Conservation (phyloP, 1,284 basidiomycete species). For the Ceratobasidium sp. region DNA sequence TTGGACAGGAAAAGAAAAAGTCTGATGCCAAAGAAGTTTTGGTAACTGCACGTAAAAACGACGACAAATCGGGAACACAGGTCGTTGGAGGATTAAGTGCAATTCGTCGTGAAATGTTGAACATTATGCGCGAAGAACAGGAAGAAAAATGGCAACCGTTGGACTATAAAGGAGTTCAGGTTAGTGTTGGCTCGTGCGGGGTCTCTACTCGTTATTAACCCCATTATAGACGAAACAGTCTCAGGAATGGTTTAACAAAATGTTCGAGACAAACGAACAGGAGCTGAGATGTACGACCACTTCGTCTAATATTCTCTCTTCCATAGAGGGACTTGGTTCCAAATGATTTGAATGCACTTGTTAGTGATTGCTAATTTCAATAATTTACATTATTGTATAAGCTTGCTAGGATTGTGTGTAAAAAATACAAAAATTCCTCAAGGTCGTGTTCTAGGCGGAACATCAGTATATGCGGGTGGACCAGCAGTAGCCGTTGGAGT, state of each 20-base stretch:
- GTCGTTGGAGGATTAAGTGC: slow-evolving; percentile 63
- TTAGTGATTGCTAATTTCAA: slow-evolving; percentile 16
- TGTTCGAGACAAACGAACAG: slow-evolving; percentile 32
- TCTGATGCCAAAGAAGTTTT: slow-evolving; percentile 75
- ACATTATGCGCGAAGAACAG: slow-evolving; percentile 71
- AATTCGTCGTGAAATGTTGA: slow-evolving; percentile 65
- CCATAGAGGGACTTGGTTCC: slow-evolving; percentile 13
- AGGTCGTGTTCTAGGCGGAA: slow-evolving; percentile 19
- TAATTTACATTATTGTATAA: slow-evolving; percentile 32
- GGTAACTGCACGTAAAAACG: slow-evolving; percentile 70
- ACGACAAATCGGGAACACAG: slow-evolving; percentile 61
- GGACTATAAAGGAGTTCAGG: slow-evolving; percentile 51
- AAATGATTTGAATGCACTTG: slow-evolving; percentile 3
- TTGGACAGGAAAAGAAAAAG: slow-evolving; percentile 56
- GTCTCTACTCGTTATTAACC: background rate
- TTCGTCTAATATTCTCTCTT: slow-evolving; percentile 17
- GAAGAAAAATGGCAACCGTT: slow-evolving; percentile 72
- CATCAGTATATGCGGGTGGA: slow-evolving; percentile 33
- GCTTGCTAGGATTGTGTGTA: background rate
- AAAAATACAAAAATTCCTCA: background rate
- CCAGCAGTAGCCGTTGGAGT: slow-evolving; percentile 1
- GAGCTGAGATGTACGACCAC: slow-evolving; percentile 19
- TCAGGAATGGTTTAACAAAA: slow-evolving; percentile 8
- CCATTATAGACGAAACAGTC: slow-evolving; percentile 23
- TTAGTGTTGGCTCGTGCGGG: background rate